Percentiles rank a stretch among this genome's conserved stretches.
phyloP scores from a whole-genome alignment of 805 yeast genomes.

The Crinitomyces ghanaensis region DNA sequence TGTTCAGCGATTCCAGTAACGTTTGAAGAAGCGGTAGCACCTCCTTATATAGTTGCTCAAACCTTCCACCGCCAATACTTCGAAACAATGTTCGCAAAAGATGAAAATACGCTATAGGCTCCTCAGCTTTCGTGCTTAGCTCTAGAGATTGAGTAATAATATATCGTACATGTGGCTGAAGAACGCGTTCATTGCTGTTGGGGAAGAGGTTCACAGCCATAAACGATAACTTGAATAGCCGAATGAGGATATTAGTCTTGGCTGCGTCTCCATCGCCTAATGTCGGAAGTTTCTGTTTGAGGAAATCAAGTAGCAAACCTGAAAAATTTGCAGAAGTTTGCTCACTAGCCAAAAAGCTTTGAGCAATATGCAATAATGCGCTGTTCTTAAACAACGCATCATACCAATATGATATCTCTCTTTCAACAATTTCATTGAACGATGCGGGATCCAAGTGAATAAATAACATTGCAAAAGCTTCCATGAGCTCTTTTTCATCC shows the following conservation, averaged over 20 bases:
- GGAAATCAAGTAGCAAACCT: constrained; percentile 66
- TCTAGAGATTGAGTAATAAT: constrained; percentile 71
- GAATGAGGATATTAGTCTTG: constrained; percentile 66
- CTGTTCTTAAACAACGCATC: constrained; percentile 73
- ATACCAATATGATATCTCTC: constrained; percentile 68
- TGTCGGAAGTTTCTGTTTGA: constrained; percentile 59
- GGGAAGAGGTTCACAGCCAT: constrained; percentile 95
- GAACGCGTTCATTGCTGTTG: constrained; percentile 66
- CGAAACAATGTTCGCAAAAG: constrained; percentile 81
- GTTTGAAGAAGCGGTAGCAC: constrained; percentile 86
- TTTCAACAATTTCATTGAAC: constrained; percentile 79
- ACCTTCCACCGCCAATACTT: constrained; percentile 94
- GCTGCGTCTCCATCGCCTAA: constrained; percentile 72
- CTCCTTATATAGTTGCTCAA: constrained; percentile 84
- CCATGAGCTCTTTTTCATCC: constrained; percentile 94
- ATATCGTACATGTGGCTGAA: constrained; percentile 77
- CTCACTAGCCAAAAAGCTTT: constrained; percentile 87
- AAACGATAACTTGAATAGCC: constrained; percentile 84
- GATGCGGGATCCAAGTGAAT: constrained; percentile 92
- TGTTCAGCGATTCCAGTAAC: constrained; percentile 71
- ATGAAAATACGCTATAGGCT: constrained; percentile 83
- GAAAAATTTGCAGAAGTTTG: constrained; percentile 89
- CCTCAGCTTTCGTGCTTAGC: constrained; percentile 73
- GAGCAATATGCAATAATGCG: constrained; percentile 81
- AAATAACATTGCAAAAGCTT: constrained; percentile 84